Evolutionary conservation across 805 yeast genomes (phyloP).

Genomic region (Candida nanaspora): DNA sequence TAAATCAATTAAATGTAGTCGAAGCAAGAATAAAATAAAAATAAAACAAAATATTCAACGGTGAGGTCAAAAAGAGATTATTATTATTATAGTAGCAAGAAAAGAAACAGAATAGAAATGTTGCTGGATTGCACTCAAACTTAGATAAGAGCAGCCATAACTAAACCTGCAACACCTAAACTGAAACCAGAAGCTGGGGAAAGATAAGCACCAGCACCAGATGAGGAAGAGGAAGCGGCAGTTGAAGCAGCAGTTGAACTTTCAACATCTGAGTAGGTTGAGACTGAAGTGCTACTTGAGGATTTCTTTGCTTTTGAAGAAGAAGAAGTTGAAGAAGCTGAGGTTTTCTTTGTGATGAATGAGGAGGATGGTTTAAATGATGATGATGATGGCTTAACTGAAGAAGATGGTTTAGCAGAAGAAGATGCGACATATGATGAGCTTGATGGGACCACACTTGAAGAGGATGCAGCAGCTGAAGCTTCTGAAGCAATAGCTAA

Average conservation of each 20-base stretch:
- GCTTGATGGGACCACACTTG: conserved; percentile 10
- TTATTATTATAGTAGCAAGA: neutral
- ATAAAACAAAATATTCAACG: neutral
- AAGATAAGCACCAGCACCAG: conserved; percentile 20
- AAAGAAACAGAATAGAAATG: neutral
- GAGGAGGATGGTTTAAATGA: conserved; percentile 6
- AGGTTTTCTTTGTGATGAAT: conserved; percentile 1
- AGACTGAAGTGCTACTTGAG: conserved; percentile 8
- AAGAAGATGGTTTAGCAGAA: conserved; percentile 8
- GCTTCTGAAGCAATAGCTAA: conserved; percentile 11
- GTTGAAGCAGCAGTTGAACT: conserved; percentile 13
- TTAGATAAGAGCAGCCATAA: conserved; percentile 30
- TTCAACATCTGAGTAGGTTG: conserved; percentile 13
- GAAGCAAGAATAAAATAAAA: neutral
- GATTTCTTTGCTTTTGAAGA: conserved; percentile 1
- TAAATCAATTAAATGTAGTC: neutral
- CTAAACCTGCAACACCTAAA: conserved; percentile 28
- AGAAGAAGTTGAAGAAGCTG: conserved; percentile 2
- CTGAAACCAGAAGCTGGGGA: conserved; percentile 24
- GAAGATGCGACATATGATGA: conserved; percentile 6
- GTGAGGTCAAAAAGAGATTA: neutral
- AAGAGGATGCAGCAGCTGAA: conserved; percentile 13
- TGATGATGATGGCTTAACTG: conserved; percentile 8
- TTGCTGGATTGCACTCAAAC: neutral
- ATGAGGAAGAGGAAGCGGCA: conserved; percentile 23